Base-by-base conservation (phyloP, 2,329 filamentous ascomycete genomes). In the Pseudogymnoascus sp. region DNA sequence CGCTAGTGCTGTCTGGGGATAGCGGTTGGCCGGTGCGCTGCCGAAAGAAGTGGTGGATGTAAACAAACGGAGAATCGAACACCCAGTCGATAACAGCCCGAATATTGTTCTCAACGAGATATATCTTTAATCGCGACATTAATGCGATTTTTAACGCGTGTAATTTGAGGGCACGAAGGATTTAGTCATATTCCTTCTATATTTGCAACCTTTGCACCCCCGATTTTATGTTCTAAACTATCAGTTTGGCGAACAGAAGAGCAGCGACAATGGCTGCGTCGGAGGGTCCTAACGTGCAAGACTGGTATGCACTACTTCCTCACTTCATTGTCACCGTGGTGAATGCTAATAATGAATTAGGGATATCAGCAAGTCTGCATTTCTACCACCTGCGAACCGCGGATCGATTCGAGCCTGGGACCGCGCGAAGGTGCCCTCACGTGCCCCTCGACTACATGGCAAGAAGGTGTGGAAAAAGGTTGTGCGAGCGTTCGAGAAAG, bases 391-490 rank as follows among this genome's bases (percentile, higher is more conserved):
- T 61, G 65, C 63, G 17, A 60, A 65, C 12, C 38, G 29, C 3
- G 67, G 63, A 29, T 61, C 60, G 42, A 7, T 64, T 15, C 69
- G 65, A 61, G 65, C 68, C 7, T 73, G 71, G 71, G 71, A 73
- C 61, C 69, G 71, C 58, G 68, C 69, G 33, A 67, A 70, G 8
- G 67, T 72, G 10, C 31, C 68, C 5, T 69, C 71, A 9, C 68
- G 68, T 62, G 70, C 68, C 58, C 70, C 71, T 27, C 69, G 71
- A 33, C 62, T 72, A 7, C 66, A 67, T 21, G 71, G 71, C 39
- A 67, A 71, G 29, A 73, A 71, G 64, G 70, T 73, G 25, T 73
- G 70, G 71, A 73, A 73, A 60, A 70, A 67, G 64, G 58, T 59
- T 59, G 17, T 10, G 10, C 33, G 58, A 59, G 58, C 58, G 21